A percentile compares a stretch with the other conserved stretches of the same genome.
Conservation (phyloP, 140 eudicot genomes). For the Anethum foeniculum region DNA sequence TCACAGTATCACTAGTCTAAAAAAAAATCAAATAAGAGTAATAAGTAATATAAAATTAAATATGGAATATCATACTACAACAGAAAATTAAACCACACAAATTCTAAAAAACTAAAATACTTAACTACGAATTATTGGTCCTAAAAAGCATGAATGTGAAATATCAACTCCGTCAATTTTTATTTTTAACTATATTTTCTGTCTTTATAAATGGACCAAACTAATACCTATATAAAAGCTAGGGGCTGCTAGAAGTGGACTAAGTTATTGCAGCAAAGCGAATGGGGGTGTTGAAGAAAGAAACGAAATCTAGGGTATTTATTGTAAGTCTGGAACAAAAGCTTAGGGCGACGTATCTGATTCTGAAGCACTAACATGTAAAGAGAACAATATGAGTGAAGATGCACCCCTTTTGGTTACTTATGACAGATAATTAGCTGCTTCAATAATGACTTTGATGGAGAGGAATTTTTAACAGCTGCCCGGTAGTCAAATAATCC, state of each 20-base stretch:
- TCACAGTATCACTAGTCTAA: neutral
- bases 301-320: neutral
- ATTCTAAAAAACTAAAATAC: too few relatives aligned
- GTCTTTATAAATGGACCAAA: neutral
- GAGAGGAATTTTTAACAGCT: neutral
- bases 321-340: neutral
- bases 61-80: too few relatives aligned
- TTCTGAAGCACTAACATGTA: neutral
- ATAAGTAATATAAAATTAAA: neutral
- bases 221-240: too few relatives aligned
- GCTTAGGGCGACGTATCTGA: neutral
- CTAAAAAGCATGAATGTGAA: too few relatives aligned
- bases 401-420: neutral
- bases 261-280: neutral
- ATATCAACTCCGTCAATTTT: too few relatives aligned
- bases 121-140: too few relatives aligned
- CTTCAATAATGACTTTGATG: neutral
- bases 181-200: too few relatives aligned
- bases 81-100: neutral
- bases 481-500: neutral
- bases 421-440: neutral
- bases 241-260: neutral
- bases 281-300: neutral
- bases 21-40: too few relatives aligned
- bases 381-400: neutral